Conservation (phyloP, 805 yeast species). For the Saccharomyces cerevisiae region DNA sequence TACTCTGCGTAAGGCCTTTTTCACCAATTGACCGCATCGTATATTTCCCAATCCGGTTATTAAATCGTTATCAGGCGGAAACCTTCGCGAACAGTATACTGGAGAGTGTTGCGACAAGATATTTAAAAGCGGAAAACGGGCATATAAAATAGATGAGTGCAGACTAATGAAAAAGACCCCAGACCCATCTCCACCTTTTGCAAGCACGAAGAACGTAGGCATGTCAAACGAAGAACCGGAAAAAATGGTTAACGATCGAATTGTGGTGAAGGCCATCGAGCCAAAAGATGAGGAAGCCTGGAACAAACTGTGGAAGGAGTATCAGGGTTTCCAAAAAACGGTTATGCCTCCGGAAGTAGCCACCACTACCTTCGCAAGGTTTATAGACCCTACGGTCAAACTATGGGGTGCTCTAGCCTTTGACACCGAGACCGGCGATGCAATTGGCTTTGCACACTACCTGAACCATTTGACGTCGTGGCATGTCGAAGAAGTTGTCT, state of each 20-base stretch:
- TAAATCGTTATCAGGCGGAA: background rate
- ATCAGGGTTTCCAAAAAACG: constrained; percentile 37
- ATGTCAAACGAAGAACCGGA: background rate
- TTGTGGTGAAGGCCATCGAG: constrained; percentile 35
- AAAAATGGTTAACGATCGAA: background rate
- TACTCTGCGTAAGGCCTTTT: background rate
- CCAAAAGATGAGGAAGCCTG: constrained; percentile 37
- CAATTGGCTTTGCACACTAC: constrained; percentile 45
- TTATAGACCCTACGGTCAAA: constrained; percentile 37
- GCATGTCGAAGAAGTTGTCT: constrained; percentile 38
- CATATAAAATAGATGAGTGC: background rate
- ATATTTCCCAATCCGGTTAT: background rate
- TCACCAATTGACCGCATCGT: background rate
- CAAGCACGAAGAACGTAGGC: background rate
- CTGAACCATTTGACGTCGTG: constrained; percentile 44
- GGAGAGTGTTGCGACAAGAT: background rate
- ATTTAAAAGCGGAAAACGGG: background rate
- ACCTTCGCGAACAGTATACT: background rate
- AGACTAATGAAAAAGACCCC: background rate
- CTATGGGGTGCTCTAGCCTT: constrained; percentile 44
- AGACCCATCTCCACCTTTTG: background rate
- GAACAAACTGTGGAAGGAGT: constrained; percentile 39
- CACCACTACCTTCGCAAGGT: constrained; percentile 38
- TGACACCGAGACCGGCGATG: constrained; percentile 22
- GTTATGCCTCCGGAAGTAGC: constrained; percentile 26